phyloP scores from a whole-genome alignment of 257 asterid species.

The Solanum microdontum region DNA sequence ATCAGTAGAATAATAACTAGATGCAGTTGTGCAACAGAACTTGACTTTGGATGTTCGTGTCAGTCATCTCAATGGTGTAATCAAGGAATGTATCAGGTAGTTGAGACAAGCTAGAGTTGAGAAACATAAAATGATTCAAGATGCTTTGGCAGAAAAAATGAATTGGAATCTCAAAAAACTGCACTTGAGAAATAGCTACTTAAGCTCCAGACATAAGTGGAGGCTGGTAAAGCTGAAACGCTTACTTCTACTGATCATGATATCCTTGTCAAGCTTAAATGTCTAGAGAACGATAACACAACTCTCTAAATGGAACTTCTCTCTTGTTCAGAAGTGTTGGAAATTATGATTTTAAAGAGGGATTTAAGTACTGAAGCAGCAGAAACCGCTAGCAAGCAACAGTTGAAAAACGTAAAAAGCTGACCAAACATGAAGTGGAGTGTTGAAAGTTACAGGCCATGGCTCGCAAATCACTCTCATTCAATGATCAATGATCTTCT shows the following conservation, averaged over 20 bases:
- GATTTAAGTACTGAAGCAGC: conserved; percentile 69
- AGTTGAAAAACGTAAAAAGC: conserved; percentile 47
- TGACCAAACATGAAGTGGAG: conserved; percentile 46
- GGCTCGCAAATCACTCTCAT: conserved; percentile 28
- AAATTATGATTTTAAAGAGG: conserved; percentile 35
- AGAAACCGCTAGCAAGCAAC: conserved; percentile 63
- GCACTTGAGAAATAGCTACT: conserved; percentile 39
- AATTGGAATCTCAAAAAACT: conserved; percentile 26
- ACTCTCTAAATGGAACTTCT: conserved; percentile 36
- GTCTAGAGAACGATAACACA: conserved; percentile 43
- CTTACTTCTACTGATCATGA: conserved; percentile 16
- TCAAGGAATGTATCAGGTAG: conserved; percentile 63
- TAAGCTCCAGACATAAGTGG: conserved; percentile 25
- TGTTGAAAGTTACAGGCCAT: conserved; percentile 28
- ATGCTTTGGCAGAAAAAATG: conserved; percentile 24
- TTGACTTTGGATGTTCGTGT: conserved; percentile 44
- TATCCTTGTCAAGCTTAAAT: conserved; percentile 15
- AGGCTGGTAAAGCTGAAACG: conserved; percentile 7
- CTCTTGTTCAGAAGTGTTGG: conserved; percentile 32
- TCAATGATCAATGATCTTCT: conserved; percentile 17
- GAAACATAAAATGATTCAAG: conserved; percentile 29
- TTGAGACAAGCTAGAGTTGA: conserved; percentile 56
- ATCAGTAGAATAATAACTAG: conserved; percentile 32
- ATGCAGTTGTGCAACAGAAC: conserved; percentile 52
- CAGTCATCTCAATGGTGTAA: conserved; percentile 66